A percentile compares a stretch with the other conserved stretches of the same genome.
Conservation (phyloP, 768 basidiomycete genomes). For the Antrodiella citrinella region DNA sequence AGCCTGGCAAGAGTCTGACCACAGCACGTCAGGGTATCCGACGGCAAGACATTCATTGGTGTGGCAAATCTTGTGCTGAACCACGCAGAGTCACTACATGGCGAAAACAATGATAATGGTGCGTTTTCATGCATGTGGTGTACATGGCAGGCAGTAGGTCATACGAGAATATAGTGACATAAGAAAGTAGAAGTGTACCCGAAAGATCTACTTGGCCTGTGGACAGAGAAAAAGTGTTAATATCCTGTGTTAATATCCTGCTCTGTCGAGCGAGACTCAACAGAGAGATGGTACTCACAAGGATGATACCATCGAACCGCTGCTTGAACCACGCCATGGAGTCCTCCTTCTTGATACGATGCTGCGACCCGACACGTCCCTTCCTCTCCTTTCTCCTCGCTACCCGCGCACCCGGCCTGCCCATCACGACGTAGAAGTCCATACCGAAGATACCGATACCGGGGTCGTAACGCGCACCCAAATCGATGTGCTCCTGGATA, state of each 20-base stretch:
- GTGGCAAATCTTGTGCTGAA: no score
- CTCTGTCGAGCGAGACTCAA: neutral
- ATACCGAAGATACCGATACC: constrained; percentile 99
- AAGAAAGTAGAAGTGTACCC: constrained; percentile 8
- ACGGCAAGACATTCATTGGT: no score
- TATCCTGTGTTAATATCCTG: neutral
- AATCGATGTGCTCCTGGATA: constrained; percentile 98
- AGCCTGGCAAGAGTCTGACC: no score
- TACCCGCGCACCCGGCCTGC: constrained; percentile 88
- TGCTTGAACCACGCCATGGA: constrained; percentile 99
- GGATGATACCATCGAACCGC: constrained; percentile 95
- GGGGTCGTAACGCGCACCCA: constrained; percentile 98
- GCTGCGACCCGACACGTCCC: constrained; percentile 77
- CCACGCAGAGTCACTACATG: no score
- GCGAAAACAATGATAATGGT: constrained; percentile 8
- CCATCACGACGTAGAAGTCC: constrained; percentile 99
- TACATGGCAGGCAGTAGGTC: constrained; percentile 22
- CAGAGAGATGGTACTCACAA: constrained; percentile 41
- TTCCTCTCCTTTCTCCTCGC: constrained; percentile 86
- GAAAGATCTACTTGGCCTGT: constrained; percentile 19
- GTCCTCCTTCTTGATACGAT: constrained; percentile 93
- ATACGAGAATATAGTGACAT: constrained; percentile 11
- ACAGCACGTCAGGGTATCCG: no score
- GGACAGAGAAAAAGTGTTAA: neutral
- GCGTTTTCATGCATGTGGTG: constrained; percentile 18